Base-by-base conservation (phyloP, 768 basidiomycete species). In the Agaricus subrufescens region DNA sequence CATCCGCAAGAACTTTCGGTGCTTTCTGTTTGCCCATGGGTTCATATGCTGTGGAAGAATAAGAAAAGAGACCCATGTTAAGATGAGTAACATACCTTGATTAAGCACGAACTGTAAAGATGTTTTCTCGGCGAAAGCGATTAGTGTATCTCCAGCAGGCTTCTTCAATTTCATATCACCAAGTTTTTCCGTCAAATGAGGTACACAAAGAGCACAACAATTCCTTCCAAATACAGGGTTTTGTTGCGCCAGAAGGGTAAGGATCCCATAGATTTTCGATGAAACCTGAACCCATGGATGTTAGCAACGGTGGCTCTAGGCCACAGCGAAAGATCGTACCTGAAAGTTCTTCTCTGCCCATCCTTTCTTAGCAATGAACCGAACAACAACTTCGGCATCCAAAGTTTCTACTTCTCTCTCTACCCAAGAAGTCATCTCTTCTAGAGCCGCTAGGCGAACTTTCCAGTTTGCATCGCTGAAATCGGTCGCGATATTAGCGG, bases 331-430 rank as follows among this genome's bases (percentile, higher is more conserved):
- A 15, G 29, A 5, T 64, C 71, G 54, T 58, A 90, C 95, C 75
- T 99, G 96, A 62, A 99, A 99, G 65, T 98, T 99, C 77, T 97
- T 98, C 74, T 99, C 97, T n/a, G 79, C 82, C 94, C 94, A 98
- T 2, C 95, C 94, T 60, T 91, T 93, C 77, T 96, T 98, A 3
- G 83, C 86, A 57, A 98, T 71, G 61, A 89, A 86, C 26, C 96
- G 80, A 19, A 98, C 83, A 38, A 99, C 64, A 4, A 99, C 84
- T 69, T 99, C 97, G 11, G 88, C 85, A 61, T 99, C 96, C 1
- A 91, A 71, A 0, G 77, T 75, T 34, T 81, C 77, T 11, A 84
- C 79, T 29, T 80, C 77, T 0, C 76, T 80, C 57, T 93, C 86
- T 4, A 94, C 72, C 96, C 97, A 98, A 4, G 75, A 70, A 1